Evolutionary conservation across 139 green algal species (phyloP).

Genomic region (Tetradesmus lagerheimii): DNA sequence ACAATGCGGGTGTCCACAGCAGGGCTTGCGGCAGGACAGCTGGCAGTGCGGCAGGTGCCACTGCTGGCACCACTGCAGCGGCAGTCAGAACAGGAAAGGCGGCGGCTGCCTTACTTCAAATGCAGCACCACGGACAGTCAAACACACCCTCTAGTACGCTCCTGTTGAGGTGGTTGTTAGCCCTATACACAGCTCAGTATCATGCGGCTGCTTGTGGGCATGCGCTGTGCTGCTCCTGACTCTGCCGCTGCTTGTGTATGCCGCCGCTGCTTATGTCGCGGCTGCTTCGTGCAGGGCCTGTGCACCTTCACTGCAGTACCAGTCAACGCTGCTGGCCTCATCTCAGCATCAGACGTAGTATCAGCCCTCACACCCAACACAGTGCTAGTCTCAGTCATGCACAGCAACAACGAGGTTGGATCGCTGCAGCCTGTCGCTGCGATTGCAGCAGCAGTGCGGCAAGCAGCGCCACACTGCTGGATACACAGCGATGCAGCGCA

Average conservation of each 20-base stretch:
- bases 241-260: not conserved
- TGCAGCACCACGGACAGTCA: too few relatives aligned
- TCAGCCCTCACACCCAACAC: conserved; percentile 64
- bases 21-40: too few relatives aligned
- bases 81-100: too few relatives aligned
- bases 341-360: conserved; percentile 61
- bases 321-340: conserved; percentile 69
- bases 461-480: conserved; percentile 45
- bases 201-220: not conserved
- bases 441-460: conserved; percentile 48
- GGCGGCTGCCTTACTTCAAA: too few relatives aligned
- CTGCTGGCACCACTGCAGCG: too few relatives aligned
- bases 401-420: conserved; percentile 69
- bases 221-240: not conserved
- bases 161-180: too few relatives aligned
- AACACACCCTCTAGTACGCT: too few relatives aligned
- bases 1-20: too few relatives aligned
- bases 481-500: conserved; percentile 87
- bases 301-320: conserved; percentile 64
- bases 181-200: not conserved
- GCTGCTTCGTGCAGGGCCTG: not conserved
- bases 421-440: conserved; percentile 65
- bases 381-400: conserved; percentile 84
- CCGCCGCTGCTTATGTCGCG: not conserved
- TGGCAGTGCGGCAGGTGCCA: not conserved